A percentile compares a stretch with the other conserved stretches of the same genome.
phyloP scores from a whole-genome alignment of 768 basidiomycete species.

The Kwoniella mangroviensis region DNA sequence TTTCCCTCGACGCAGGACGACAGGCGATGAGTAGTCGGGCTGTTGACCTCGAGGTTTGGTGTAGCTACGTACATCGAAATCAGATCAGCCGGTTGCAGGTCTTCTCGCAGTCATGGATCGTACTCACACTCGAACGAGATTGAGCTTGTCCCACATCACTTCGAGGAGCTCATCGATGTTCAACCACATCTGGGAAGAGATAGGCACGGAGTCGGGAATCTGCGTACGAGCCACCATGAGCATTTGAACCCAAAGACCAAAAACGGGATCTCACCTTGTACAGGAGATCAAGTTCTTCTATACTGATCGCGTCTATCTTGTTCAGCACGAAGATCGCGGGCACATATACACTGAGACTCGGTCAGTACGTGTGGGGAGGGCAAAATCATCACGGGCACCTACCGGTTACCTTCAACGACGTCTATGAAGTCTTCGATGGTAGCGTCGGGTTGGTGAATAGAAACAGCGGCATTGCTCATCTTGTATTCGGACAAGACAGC shows the following conservation, averaged over 20 bases:
- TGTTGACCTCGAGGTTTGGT: constrained; percentile 90
- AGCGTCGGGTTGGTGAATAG: constrained; percentile 87
- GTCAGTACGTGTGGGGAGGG: background rate
- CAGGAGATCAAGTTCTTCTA: constrained; percentile 93
- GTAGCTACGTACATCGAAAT: constrained; percentile 59
- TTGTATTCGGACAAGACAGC: constrained; percentile 92
- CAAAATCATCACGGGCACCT: constrained; percentile 32
- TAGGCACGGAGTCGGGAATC: constrained; percentile 92
- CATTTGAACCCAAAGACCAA: too few species aligned
- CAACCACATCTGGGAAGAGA: constrained; percentile 92
- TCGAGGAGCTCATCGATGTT: constrained; percentile 94
- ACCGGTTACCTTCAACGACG: constrained; percentile 94
- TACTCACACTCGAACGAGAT: constrained; percentile 81
- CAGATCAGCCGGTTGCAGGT: background rate
- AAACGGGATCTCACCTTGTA: constrained; percentile 58
- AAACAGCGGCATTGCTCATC: constrained; percentile 80
- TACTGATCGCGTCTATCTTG: constrained; percentile 95
- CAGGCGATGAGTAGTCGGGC: constrained; percentile 89
- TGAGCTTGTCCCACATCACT: constrained; percentile 89
- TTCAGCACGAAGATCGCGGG: constrained; percentile 82
- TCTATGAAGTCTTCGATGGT: constrained; percentile 97
- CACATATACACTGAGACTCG: constrained; percentile 74
- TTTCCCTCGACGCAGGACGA: constrained; percentile 67
- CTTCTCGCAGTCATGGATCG: background rate
- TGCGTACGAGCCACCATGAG: constrained; percentile 52